Base-by-base conservation (phyloP, 257 asterid genomes). In the Solanum stenotomum region DNA sequence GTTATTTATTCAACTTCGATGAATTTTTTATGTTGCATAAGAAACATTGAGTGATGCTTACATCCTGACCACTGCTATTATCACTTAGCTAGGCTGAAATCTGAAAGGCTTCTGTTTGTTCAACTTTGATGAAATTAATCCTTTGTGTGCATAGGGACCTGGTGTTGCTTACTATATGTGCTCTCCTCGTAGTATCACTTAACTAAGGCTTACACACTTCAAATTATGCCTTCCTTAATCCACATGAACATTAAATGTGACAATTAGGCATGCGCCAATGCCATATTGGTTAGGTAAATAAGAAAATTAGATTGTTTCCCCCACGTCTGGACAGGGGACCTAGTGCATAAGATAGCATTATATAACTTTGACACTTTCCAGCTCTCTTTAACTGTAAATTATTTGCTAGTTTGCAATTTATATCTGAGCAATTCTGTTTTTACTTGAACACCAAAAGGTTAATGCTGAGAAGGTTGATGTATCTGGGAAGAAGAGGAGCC, bases 391-490 rank as follows among this genome's bases (percentile, higher is more conserved):
- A 40, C 63, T 78, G 63, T 78, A 40, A 78, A 44, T 40, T 11
- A 14, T 75, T 67, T 34, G 37, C 27, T 61, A 79, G 25, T 27
- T 63, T 35, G 13, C 23, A 37, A 14, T 79, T 78, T 78, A 82
- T 40, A 15, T 83, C 44, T 56, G 87, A 59, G 61, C 65, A 29
- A 63, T 91, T 88, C 74, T 83, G 67, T 65, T 85, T 61, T 78
- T 87, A 5, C 59, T 20, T 77, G 65, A 34, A 31, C 71, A 77
- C 59, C 49, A 67, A 40, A 92, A 95, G 99, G 94, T 95, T 46
- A 96, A 97, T 89, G 99, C 98, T n/a, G 98, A 97, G 29, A 97
- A 96, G 88, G 92, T 96, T 87, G 99, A 96, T 33, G 97, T 97
- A 10, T 93, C 98, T 77, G 98, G 99, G 77, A 97, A 94, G 91